Evolutionary conservation across 2,329 filamentous ascomycete genomes (phyloP).

Genomic region (Stromatinia cepivora): DNA sequence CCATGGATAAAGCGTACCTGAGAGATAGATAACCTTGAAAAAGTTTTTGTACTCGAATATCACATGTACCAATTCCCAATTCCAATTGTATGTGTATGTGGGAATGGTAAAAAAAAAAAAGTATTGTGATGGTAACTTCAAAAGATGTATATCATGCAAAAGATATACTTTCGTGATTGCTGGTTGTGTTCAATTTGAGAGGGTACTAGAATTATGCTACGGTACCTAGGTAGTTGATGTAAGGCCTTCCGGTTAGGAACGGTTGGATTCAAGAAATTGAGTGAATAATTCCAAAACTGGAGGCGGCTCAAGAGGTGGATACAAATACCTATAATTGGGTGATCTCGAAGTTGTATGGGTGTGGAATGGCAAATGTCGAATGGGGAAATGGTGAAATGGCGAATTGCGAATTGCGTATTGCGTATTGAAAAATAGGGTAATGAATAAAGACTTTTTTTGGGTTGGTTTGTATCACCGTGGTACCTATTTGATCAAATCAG

Average conservation of each 20-base stretch:
- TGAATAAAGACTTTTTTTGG: neutral
- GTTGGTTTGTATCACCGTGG: neutral
- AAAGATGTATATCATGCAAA: neutral
- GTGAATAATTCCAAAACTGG: neutral
- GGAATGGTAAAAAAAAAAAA: neutral
- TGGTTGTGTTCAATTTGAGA: neutral
- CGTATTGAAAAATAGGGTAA: neutral
- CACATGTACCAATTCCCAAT: neutral
- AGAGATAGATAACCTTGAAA: neutral
- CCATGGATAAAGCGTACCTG: slow-evolving; percentile 17
- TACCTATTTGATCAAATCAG: slow-evolving; percentile 12
- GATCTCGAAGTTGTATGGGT: slow-evolving; percentile 10
- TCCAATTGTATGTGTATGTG: neutral
- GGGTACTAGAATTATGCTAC: neutral
- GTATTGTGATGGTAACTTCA: neutral
- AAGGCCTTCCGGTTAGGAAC: slow-evolving; percentile 4
- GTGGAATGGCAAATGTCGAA: neutral
- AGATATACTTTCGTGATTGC: neutral
- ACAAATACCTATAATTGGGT: neutral
- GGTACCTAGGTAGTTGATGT: neutral
- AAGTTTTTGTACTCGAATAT: neutral
- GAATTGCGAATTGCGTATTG: neutral
- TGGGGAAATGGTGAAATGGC: neutral
- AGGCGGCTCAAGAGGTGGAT: slow-evolving; percentile 16
- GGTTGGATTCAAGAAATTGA: slow-evolving; percentile 2